Percentiles rank a stretch among this genome's conserved stretches.
Conservation (phyloP, 805 yeast species). For the Lipomyces sp. region DNA sequence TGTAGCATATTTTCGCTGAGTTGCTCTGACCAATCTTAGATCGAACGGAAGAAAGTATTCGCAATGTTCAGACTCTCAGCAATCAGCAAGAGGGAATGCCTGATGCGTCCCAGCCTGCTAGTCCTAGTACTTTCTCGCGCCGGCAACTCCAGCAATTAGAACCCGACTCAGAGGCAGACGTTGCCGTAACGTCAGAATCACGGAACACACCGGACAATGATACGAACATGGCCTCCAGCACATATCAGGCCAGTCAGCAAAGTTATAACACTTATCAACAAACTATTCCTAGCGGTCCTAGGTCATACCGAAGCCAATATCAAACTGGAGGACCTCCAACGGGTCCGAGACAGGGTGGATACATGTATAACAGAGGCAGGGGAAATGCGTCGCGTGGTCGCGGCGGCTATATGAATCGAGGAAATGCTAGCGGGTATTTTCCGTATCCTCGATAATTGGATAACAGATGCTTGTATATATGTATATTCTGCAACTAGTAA, state of each 20-base stretch:
- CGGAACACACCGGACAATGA: neutral
- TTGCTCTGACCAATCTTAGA: neutral
- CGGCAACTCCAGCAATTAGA: neutral
- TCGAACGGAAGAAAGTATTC: neutral
- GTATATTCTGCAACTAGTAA: neutral
- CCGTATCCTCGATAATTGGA: conserved; percentile 24
- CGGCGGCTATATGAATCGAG: conserved; percentile 6
- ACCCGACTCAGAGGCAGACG: neutral
- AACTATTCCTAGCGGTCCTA: conserved; percentile 25
- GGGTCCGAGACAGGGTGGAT: conserved; percentile 17
- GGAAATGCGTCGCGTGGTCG: neutral
- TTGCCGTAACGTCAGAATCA: neutral
- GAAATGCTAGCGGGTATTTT: conserved; percentile 13
- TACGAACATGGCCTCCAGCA: neutral
- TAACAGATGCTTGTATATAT: neutral
- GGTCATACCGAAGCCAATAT: conserved; percentile 13
- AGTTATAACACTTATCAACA: neutral
- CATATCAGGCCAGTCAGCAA: neutral
- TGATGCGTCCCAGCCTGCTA: neutral
- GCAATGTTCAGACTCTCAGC: neutral
- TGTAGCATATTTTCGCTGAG: neutral
- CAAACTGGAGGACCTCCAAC: conserved; percentile 15
- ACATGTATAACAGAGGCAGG: neutral
- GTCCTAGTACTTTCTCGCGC: neutral
- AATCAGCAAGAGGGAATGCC: neutral